Evolutionary conservation across 2,329 filamentous ascomycete species (phyloP), one percentile per base, ranked within the genome.

Genomic region (Cladosporium halotolerans): DNA sequence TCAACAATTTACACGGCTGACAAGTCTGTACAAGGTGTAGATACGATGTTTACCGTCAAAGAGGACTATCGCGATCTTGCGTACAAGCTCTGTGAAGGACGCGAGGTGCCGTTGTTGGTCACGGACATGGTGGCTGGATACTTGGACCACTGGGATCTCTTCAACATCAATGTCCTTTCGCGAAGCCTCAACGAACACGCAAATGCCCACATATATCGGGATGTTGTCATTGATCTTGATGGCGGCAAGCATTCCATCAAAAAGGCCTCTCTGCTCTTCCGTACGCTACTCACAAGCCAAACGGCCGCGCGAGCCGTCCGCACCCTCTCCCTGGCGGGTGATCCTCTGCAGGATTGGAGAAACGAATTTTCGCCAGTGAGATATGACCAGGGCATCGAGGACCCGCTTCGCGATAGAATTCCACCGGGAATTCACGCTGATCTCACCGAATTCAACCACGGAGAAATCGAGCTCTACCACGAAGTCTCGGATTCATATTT

Each of bases 61-160:
- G 39, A n/a, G 7, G 14, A 50, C 10, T 7, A 34, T 13, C 47
- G 47, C 28, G 36, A 36, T 43, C 47, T 50, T n/a, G 47, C 23
- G 14, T 50, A 43, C 11, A 33, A 34, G 47, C 47, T 50, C 28
- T 50, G 47, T 43, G 47, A 42, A 31, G 8, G 14, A 6, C 47
- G 39, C 39, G 16, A 50, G 14, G 47, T 52, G n/a, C 50, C 50
- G 7, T 39, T 45, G 7, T 32, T 52, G 18, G 50, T 52, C 13
- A 52, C 50, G 13, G 50, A 52, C 31, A 33, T 45, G n/a, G 32
- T 52, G 18, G 50, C 50, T 14, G 43, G 16, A 13, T 32, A 40
- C 16, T 7, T 52, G 19, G 39, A 3, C 14, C 31, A 43, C 10
- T 31, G 31, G 31, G 50, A 52, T 18, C 19, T 52, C 9, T 52